phyloP scores from a whole-genome alignment of 768 basidiomycete genomes.

The Bullera alba region DNA sequence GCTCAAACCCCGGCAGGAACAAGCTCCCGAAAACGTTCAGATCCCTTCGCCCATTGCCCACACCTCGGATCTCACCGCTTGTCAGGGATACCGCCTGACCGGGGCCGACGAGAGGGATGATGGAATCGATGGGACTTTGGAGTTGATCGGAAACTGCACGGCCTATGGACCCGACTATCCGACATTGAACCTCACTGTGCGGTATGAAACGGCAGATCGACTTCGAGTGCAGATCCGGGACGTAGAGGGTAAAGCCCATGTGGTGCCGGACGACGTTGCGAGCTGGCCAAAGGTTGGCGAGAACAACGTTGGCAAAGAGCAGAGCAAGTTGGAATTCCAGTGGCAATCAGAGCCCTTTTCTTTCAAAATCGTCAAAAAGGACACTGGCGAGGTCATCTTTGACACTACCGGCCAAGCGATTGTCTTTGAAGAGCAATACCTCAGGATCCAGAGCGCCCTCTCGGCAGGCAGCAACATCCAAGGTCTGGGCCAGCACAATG shows the following conservation, averaged over 20 bases:
- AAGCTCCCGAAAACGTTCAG: constrained; percentile 2
- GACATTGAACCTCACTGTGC: not conserved
- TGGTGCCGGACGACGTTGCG: constrained; percentile 5
- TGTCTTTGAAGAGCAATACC: constrained; percentile 4
- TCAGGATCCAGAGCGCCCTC: not conserved
- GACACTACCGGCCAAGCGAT: constrained; percentile 2
- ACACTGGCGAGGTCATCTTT: not conserved
- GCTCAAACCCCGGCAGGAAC: not conserved
- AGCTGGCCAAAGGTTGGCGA: not conserved
- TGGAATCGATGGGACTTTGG: not conserved
- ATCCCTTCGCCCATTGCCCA: constrained; percentile 9
- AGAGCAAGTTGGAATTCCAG: not conserved
- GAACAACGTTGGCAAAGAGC: not conserved
- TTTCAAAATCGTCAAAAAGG: not conserved
- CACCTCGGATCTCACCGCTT: not conserved
- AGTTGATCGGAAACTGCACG: not conserved
- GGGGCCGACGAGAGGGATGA: not conserved
- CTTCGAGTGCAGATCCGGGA: constrained; percentile 5
- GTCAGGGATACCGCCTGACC: constrained; percentile 7
- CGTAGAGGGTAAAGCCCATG: constrained; percentile 1
- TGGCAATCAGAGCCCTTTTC: not conserved
- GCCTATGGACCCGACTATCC: not conserved
- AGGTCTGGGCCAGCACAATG: constrained; percentile 3
- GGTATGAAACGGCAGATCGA: not conserved
- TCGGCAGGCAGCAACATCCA: not conserved